Evolutionary conservation across 768 basidiomycete genomes (phyloP).

Genomic region (Boletus rubroflammeus): DNA sequence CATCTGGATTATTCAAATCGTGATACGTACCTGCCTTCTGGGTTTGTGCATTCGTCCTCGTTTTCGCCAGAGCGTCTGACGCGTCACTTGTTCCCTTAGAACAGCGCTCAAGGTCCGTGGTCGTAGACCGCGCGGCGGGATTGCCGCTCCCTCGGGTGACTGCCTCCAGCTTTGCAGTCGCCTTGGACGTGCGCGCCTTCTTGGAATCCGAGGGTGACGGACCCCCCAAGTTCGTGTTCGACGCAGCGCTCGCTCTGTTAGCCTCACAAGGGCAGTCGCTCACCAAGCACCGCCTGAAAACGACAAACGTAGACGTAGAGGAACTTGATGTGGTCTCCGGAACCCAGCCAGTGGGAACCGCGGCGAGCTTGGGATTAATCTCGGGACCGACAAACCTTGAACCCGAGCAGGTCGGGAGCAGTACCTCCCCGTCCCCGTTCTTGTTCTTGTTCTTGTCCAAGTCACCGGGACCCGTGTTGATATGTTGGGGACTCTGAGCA

Average conservation of each 20-base stretch:
- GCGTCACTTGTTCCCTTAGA: not conserved
- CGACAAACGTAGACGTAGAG: slow-evolving; percentile 2
- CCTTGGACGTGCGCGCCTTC: not conserved
- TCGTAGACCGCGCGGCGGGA: not conserved
- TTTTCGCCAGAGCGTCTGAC: not conserved
- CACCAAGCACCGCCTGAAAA: slow-evolving; percentile 10
- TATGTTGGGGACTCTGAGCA: not conserved
- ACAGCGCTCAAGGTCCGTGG: not conserved
- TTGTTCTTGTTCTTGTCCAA: not conserved
- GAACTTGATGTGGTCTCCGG: not conserved
- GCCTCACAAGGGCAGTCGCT: slow-evolving; percentile 15
- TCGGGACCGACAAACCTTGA: not conserved
- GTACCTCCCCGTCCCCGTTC: no score
- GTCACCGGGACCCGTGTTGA: not conserved
- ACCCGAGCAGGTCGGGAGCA: not conserved
- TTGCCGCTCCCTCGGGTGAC: not conserved
- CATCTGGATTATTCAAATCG: not conserved
- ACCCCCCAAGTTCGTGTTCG: not conserved
- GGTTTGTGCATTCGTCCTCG: not conserved
- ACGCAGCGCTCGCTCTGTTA: not conserved
- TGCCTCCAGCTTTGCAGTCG: not conserved
- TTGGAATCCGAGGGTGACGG: not conserved
- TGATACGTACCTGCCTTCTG: not conserved
- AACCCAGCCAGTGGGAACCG: not conserved
- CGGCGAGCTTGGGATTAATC: not conserved